Percentiles rank a stretch among this genome's conserved stretches.
These are phyloP conservation scores for Rauvolfia tetraphylla DNA, from an alignment of 257 asterid genomes.

Conservation along the genomic window DNA sequence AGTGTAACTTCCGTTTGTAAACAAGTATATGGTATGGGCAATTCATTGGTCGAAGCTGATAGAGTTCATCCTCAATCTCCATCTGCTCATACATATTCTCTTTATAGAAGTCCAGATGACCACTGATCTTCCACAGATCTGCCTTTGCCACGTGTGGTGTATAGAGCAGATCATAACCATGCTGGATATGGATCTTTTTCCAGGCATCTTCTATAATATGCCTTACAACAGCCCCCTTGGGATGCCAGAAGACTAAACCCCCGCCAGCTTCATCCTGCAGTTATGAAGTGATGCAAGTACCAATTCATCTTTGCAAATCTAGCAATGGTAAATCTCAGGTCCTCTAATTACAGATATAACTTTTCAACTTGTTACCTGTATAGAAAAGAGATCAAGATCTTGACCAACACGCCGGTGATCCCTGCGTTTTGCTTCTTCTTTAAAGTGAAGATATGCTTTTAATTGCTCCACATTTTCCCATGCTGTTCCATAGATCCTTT, in stretches of 20 bases:
- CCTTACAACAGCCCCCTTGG: slow-evolving; percentile 87
- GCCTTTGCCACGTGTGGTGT: slow-evolving; percentile 97
- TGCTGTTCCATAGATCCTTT: slow-evolving; percentile 96
- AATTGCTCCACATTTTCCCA: slow-evolving; percentile 96
- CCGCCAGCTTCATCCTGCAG: slow-evolving; percentile 98
- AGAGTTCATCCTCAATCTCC: slow-evolving; percentile 86
- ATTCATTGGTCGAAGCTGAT: slow-evolving; percentile 99
- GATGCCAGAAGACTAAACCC: slow-evolving; percentile 98
- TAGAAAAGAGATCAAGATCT: slow-evolving; percentile 94
- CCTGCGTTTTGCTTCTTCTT: slow-evolving; percentile 96
- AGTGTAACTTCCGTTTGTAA: slow-evolving; percentile 70
- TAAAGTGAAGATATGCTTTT: slow-evolving; percentile 80
- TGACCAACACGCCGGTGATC: slow-evolving; percentile 95
- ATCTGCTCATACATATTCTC: slow-evolving; percentile 96
- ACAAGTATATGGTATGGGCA: slow-evolving; percentile 96
- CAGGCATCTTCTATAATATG: slow-evolving; percentile 89
- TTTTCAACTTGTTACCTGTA: slow-evolving; percentile 53
- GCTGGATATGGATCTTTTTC: slow-evolving; percentile 70
- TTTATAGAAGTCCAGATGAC: slow-evolving; percentile 89
- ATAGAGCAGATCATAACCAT: slow-evolving; percentile 87
- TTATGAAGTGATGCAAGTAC: slow-evolving; percentile 24
- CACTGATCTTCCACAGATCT: slow-evolving; percentile 94
- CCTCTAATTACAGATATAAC: background rate
- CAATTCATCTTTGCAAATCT: slow-evolving; percentile 21
- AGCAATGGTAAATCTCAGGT: background rate